Conservation (phyloP, 768 basidiomycete genomes). For the Rhizopogon rudus region DNA sequence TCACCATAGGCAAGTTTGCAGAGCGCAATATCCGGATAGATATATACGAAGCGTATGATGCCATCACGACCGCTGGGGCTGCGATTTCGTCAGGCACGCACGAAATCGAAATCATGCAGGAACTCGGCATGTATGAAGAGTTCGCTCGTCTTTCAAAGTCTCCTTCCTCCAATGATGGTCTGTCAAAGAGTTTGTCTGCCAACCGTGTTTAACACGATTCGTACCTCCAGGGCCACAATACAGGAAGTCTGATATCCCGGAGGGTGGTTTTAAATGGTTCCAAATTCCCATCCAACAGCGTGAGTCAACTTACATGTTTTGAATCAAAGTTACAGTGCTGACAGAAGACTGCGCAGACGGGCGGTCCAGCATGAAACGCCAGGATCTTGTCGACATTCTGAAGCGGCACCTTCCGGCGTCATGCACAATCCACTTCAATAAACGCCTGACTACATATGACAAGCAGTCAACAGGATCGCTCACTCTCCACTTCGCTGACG, state of each 20-base stretch:
- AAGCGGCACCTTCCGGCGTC: constrained; percentile 14
- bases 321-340: constrained; percentile 18
- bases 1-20: constrained; percentile 23
- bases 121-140: constrained; percentile 31
- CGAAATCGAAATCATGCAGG: constrained; percentile 38
- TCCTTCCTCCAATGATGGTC: constrained; percentile 3
- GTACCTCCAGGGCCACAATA: not conserved
- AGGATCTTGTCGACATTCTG: constrained; percentile 13
- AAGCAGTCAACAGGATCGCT: constrained; percentile 1
- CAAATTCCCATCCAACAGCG: constrained; percentile 2
- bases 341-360: constrained; percentile 15
- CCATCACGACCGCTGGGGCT: constrained; percentile 32
- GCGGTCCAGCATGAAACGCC: constrained; percentile 14
- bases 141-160: constrained; percentile 11
- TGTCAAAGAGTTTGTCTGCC: not conserved
- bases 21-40: constrained; percentile 28
- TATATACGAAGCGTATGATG: constrained; percentile 39
- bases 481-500: constrained; percentile 11
- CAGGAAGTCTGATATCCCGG: constrained; percentile 21
- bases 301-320: constrained; percentile 9
- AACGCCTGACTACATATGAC: constrained; percentile 14
- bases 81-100: constrained; percentile 40
- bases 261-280: constrained; percentile 25
- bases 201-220: not conserved
- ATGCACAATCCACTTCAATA: constrained; percentile 13